Percentiles rank a stretch among this genome's conserved stretches.
Evolutionary conservation across 352 stramenopile species (phyloP).

Genomic region (Globisporangium ultimum): DNA sequence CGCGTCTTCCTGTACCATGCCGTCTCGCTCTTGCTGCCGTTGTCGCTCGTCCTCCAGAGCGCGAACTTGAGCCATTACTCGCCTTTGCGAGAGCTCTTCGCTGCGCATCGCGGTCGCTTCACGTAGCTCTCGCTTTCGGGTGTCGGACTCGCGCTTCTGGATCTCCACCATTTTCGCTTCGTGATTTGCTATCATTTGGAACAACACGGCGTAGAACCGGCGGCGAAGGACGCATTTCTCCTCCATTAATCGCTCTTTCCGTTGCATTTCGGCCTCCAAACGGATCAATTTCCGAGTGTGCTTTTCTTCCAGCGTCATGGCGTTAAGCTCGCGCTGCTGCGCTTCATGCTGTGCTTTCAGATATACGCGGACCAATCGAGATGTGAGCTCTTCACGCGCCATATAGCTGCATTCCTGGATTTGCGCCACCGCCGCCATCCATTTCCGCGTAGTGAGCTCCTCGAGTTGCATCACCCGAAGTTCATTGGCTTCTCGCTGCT

Average conservation of each 20-base stretch:
- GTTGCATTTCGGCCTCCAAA: conserved; percentile 5
- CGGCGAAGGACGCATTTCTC: conserved; percentile 20
- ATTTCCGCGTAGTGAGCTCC: conserved; percentile 4
- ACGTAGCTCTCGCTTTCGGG: conserved; percentile 23
- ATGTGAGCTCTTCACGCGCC: conserved; percentile 21
- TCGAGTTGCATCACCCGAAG: conserved; percentile 18
- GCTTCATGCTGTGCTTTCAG: not conserved
- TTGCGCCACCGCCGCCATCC: not conserved
- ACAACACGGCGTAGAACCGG: conserved; percentile 21
- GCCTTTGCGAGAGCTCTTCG: conserved; percentile 37
- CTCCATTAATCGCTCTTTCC: conserved; percentile 12
- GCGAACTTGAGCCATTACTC: conserved; percentile 20
- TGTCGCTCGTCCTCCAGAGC: conserved; percentile 16
- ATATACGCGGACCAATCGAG: not conserved
- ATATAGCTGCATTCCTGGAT: not conserved
- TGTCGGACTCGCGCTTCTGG: conserved; percentile 17
- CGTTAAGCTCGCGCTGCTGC: not conserved
- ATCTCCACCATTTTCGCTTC: conserved; percentile 9
- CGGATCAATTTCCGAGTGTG: conserved; percentile 1
- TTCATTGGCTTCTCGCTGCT: conserved; percentile 12
- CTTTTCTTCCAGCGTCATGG: conserved; percentile 13
- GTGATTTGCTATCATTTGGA: conserved; percentile 21
- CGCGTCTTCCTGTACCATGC: conserved; percentile 37
- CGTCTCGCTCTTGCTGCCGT: conserved; percentile 17
- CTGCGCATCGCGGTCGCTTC: conserved; percentile 41